A percentile compares a stretch with the other conserved stretches of the same genome.
Conservation (phyloP, 495 filamentous ascomycete genomes). For the Letharia columbiana region DNA sequence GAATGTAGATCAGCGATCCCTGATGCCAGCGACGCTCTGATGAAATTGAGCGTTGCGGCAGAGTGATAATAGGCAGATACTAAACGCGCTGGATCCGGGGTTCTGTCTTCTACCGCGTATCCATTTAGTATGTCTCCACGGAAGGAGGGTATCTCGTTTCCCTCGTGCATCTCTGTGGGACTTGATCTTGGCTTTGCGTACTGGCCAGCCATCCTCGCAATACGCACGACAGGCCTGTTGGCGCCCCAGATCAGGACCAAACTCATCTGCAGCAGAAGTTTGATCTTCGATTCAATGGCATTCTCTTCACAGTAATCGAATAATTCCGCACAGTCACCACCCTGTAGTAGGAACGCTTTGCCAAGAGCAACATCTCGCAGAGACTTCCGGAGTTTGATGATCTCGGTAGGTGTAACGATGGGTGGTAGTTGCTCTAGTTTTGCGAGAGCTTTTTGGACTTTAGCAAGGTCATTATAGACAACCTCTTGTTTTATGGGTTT, state of each 20-base stretch:
- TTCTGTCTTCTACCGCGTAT: conserved; percentile 57
- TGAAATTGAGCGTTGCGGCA: conserved; percentile 84
- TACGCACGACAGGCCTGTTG: conserved; percentile 89
- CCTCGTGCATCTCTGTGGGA: conserved; percentile 73
- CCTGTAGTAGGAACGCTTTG: conserved; percentile 90
- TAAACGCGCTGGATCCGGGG: conserved; percentile 70
- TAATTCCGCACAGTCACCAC: conserved; percentile 91
- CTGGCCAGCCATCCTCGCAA: conserved; percentile 93
- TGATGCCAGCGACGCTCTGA: conserved; percentile 71
- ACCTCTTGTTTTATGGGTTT: conserved; percentile 92
- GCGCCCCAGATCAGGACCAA: conserved; percentile 82
- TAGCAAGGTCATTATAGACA: conserved; percentile 59
- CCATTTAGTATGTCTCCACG: conserved; percentile 94
- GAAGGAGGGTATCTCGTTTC: conserved; percentile 77
- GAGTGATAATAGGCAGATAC: conserved; percentile 95
- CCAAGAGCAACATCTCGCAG: conserved; percentile 82
- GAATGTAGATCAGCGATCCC: conserved; percentile 91
- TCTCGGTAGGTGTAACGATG: conserved; percentile 73
- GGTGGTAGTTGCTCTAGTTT: conserved; percentile 77
- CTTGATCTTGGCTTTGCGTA: conserved; percentile 92
- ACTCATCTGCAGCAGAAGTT: conserved; percentile 92
- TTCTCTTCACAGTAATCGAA: conserved; percentile 91
- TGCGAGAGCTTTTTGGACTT: conserved; percentile 52
- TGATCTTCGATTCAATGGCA: conserved; percentile 91
- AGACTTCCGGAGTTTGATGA: conserved; percentile 63